A percentile compares a stretch with the other conserved stretches of the same genome.
Conservation (phyloP, 805 yeast genomes). For the Wickerhamomyces kurtzmanii region DNA sequence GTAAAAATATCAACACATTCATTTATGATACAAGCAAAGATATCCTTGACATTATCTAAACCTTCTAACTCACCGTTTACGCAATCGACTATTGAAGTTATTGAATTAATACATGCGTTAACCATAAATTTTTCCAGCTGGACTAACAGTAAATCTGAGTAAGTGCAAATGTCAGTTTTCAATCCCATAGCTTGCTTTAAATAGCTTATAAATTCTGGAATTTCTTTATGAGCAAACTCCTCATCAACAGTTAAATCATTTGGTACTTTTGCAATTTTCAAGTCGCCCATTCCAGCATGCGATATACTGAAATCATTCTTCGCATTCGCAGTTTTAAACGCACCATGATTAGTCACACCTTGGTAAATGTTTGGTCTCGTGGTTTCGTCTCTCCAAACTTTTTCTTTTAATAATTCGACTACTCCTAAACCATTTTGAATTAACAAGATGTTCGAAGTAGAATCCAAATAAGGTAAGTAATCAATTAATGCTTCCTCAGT, state of each 20-base stretch:
- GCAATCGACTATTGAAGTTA: constrained; percentile 71
- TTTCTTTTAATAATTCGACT: constrained; percentile 39
- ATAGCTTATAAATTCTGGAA: constrained; percentile 18
- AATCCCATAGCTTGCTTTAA: constrained; percentile 19
- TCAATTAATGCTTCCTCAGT: constrained; percentile 55
- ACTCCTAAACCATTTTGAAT: constrained; percentile 92
- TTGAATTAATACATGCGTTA: constrained; percentile 78
- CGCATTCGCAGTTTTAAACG: constrained; percentile 31
- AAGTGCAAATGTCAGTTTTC: constrained; percentile 22
- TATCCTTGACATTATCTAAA: constrained; percentile 26
- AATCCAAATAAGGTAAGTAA: constrained; percentile 35
- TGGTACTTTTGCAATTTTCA: constrained; percentile 53
- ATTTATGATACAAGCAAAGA: constrained; percentile 22
- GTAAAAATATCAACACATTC: constrained; percentile 23
- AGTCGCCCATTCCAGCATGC: constrained; percentile 67
- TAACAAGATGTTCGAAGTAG: constrained; percentile 52
- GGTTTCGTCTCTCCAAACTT: constrained; percentile 40
- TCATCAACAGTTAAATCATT: constrained; percentile 12
- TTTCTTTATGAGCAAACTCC: constrained; percentile 6
- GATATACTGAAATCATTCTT: constrained; percentile 30
- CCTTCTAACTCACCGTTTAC: constrained; percentile 67
- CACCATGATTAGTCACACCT: constrained; percentile 84
- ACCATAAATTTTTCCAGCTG: constrained; percentile 72
- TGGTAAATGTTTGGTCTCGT: constrained; percentile 53
- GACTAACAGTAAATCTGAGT: constrained; percentile 39